Evolutionary conservation across 2,329 filamentous ascomycete genomes (phyloP).

Genomic region (Botrytis paeoniae): DNA sequence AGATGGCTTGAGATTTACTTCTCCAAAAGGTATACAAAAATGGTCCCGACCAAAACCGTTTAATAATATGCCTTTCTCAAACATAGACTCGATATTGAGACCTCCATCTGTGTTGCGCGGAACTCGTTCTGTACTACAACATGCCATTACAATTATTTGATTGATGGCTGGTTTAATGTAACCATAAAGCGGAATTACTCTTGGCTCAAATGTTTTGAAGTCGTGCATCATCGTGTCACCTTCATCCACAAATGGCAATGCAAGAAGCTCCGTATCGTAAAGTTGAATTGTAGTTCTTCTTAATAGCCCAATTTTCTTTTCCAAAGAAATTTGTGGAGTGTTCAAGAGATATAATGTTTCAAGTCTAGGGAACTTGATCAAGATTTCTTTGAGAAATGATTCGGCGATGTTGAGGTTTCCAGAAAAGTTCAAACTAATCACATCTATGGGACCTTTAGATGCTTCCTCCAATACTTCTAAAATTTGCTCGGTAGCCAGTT

Average conservation of each 20-base stretch:
- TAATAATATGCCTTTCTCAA: background rate
- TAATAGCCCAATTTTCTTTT: constrained; percentile 4
- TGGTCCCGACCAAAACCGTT: background rate
- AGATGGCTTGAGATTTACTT: background rate
- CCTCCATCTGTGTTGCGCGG: background rate
- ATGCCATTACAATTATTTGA: background rate
- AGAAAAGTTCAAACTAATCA: constrained; percentile 6
- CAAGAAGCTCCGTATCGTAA: constrained; percentile 14
- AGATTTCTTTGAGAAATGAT: background rate
- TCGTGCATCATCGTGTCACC: background rate
- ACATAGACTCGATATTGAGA: background rate
- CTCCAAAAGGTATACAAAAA: background rate
- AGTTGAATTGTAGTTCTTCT: background rate
- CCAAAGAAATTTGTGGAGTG: background rate
- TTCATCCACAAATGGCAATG: background rate
- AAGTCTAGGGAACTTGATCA: background rate
- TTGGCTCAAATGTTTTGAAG: background rate
- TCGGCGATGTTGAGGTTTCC: constrained; percentile 11
- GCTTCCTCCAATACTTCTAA: constrained; percentile 5
- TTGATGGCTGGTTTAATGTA: constrained; percentile 3
- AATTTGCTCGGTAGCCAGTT: background rate
- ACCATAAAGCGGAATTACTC: background rate
- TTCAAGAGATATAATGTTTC: background rate
- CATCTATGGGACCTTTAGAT: background rate
- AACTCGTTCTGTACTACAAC: background rate